phyloP scores from a whole-genome alignment of 768 basidiomycete genomes.

The Myochromella boudieri region DNA sequence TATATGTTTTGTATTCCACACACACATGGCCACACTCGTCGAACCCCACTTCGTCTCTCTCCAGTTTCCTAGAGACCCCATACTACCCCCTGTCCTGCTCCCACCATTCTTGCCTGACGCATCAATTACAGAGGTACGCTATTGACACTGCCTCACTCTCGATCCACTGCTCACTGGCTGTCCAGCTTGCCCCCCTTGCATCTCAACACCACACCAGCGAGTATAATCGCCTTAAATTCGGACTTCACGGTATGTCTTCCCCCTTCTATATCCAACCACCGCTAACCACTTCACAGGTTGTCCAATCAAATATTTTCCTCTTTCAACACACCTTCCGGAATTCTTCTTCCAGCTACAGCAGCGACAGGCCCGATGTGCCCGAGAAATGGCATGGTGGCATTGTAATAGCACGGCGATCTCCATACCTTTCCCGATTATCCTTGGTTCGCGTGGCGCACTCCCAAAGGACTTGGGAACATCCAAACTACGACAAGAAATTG shows the following conservation, averaged over 20 bases:
- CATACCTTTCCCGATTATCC: constrained; percentile 20
- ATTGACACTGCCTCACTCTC: not conserved
- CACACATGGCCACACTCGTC: constrained; percentile 11
- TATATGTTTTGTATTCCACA: no score
- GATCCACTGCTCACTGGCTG: not conserved
- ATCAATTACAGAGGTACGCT: constrained; percentile 5
- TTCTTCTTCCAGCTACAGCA: constrained; percentile 51
- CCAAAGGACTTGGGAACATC: constrained; percentile 12
- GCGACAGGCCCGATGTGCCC: constrained; percentile 44
- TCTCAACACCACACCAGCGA: constrained; percentile 76
- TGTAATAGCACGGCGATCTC: constrained; percentile 21
- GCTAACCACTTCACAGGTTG: no score
- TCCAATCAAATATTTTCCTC: constrained; percentile 57
- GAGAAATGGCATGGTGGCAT: constrained; percentile 50
- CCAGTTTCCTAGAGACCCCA: constrained; percentile 4
- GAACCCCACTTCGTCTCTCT: constrained; percentile 3
- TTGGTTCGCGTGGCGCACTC: constrained; percentile 27
- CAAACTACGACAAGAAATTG: constrained; percentile 48
- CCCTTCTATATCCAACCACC: constrained; percentile 1
- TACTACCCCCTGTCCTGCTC: not conserved
- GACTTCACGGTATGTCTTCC: constrained; percentile 32
- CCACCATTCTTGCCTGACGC: not conserved
- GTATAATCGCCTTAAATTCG: constrained; percentile 71
- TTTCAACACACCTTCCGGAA: constrained; percentile 63
- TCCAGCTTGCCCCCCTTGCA: constrained; percentile 55